Evolutionary conservation across 2,329 filamentous ascomycete species (phyloP).

Genomic region (Botrytis galanthina): DNA sequence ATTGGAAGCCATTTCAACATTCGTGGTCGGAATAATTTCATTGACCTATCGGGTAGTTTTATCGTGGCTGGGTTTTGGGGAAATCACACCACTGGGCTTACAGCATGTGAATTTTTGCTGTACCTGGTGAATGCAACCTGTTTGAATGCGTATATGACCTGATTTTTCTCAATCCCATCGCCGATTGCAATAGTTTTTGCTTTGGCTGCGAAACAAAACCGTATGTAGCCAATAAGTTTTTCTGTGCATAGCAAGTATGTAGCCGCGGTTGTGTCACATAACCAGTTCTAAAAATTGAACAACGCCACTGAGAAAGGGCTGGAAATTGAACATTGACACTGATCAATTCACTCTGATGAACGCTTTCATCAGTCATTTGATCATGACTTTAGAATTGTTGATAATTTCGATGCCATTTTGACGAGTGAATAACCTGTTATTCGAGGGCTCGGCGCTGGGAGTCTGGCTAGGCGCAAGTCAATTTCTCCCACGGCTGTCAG

Average conservation of each 20-base stretch:
- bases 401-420: neutral
- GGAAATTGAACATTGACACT: neutral
- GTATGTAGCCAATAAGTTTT: neutral
- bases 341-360: neutral
- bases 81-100: conserved; percentile 9
- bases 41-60: conserved; percentile 1
- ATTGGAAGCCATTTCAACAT: neutral
- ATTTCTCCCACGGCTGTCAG: neutral
- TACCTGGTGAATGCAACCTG: neutral
- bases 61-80: neutral
- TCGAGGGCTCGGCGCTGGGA: neutral
- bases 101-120: neutral
- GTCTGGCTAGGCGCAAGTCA: neutral
- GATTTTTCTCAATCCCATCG: neutral
- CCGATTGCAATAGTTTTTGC: neutral
- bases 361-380: neutral
- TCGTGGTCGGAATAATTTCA: neutral
- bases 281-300: neutral
- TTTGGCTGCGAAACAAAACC: neutral
- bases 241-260: neutral
- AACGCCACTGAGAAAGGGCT: neutral
- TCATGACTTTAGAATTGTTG: neutral
- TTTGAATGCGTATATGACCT: neutral
- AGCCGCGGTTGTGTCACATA: neutral
- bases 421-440: neutral